Percentiles rank a stretch among this genome's conserved stretches.
Conservation (phyloP, 1,139 yeast genomes). For the Geotrichum australiense region DNA sequence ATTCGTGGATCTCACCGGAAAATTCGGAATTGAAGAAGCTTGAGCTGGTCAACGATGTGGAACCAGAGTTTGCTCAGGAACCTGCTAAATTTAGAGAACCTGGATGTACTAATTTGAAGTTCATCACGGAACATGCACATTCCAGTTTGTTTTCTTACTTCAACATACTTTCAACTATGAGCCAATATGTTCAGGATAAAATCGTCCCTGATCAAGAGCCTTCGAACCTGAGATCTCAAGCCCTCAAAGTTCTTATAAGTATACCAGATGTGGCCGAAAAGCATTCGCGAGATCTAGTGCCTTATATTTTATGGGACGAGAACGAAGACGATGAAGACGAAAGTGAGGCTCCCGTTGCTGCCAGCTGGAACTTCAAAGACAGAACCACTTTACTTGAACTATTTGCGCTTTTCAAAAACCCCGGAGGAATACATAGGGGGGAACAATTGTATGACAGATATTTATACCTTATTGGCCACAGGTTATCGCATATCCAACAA, state of each 20-base stretch:
- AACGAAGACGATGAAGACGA: constrained; percentile 31
- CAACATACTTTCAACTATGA: constrained; percentile 9
- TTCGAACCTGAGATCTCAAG: constrained; percentile 42
- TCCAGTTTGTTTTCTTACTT: constrained; percentile 7
- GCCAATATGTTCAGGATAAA: constrained; percentile 5
- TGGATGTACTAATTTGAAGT: constrained; percentile 12
- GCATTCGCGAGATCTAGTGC: constrained; percentile 49
- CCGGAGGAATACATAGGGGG: constrained; percentile 48
- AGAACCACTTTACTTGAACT: constrained; percentile 53
- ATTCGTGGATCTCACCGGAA: constrained; percentile 16
- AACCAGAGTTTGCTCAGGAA: constrained; percentile 14
- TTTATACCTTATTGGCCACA: constrained; percentile 55
- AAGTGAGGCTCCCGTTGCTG: constrained; percentile 19
- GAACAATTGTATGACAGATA: constrained; percentile 49
- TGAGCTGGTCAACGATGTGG: constrained; percentile 6
- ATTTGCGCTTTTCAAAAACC: constrained; percentile 57
- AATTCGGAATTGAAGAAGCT: constrained; percentile 3
- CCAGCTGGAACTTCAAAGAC: constrained; percentile 55
- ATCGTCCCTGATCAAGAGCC: constrained; percentile 24
- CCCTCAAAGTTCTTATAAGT: constrained; percentile 44
- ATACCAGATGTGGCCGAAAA: constrained; percentile 64
- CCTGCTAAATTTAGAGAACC: constrained; percentile 7
- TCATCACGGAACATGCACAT: constrained; percentile 6
- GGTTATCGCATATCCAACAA: constrained; percentile 57
- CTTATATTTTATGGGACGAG: constrained; percentile 35